Evolutionary conservation across 2,329 filamentous ascomycete genomes (phyloP), one percentile per base, ranked within the genome.

Genomic region (Apiospora koreana): DNA sequence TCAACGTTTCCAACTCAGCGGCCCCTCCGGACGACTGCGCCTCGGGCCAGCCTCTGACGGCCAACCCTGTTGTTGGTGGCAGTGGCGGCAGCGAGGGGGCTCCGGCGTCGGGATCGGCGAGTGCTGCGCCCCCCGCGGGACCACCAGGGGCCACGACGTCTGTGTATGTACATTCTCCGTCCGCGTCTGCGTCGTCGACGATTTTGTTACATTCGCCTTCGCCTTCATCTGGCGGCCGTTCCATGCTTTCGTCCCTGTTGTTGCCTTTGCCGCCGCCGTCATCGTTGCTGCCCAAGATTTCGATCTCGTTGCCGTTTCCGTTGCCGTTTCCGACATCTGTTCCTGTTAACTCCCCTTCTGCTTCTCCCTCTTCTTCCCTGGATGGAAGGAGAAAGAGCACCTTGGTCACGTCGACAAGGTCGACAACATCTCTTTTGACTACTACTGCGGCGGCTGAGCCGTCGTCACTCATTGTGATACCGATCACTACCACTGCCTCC

Each of bases 1-100:
- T 79, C 76, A 78, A 79, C 69, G 79, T 77, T 67, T 79, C 80
- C 25, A 73, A 76, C 68, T 79, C 77, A 69, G 81, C 81, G 21
- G 77, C 79, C n/a, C 76, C 78, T 21, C 82, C 84, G 6, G 73
- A 75, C 65, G 77, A 82, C 25, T 79, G 77, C 62, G 72, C 16
- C 10, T 38, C 68, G 23, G 45, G n/a, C 18, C 41, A 65, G 28
- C 12, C 18, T 21, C 28, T 70, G 45, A 31, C 46, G 25, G 23
- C 79, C 78, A 14, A 75, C 74, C n/a, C 50, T 7, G 9, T 35
- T 3, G 50, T 79, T 77, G 50, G 77, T 7, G 41, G 23, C 8
- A 65, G 35, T 68, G 79, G 79, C 9, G 83, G 78, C 72, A 72
- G 77, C 23, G 76, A 76, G 50, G 75, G 75, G 18, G 76, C 74